phyloP scores from a whole-genome alignment of 768 basidiomycete species.

The Lepiota subincarnata region DNA sequence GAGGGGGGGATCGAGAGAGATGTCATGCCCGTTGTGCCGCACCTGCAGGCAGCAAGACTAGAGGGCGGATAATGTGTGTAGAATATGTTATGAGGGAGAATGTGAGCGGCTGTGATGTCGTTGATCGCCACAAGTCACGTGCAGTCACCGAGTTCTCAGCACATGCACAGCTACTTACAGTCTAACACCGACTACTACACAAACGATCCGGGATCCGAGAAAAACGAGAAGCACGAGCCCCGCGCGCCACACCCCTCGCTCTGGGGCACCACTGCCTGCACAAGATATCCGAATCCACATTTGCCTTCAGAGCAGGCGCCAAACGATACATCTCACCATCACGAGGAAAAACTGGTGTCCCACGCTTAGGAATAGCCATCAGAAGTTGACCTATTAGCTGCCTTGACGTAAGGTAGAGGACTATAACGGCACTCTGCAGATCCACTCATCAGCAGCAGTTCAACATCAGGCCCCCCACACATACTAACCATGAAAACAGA shows the following conservation, averaged over 20 bases:
- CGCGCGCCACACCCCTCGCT: not conserved
- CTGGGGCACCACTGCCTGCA: not conserved
- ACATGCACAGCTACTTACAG: slow-evolving; percentile 11
- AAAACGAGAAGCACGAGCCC: slow-evolving; percentile 3
- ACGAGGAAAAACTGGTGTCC: not conserved
- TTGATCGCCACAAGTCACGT: no score
- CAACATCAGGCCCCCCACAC: not conserved
- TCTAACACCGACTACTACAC: slow-evolving; percentile 19
- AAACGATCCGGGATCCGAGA: slow-evolving; percentile 9
- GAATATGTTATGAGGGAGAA: no score
- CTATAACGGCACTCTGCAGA: not conserved
- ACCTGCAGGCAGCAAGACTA: no score
- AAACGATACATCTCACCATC: not conserved
- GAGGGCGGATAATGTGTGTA: no score
- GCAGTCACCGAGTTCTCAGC: no score
- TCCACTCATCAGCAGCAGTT: not conserved
- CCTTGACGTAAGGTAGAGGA: slow-evolving; percentile 3
- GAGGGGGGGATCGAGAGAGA: no score
- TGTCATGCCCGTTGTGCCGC: no score
- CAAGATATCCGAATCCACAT: not conserved
- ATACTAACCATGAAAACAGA: slow-evolving; percentile 8
- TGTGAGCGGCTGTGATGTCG: no score
- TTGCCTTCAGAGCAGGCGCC: not conserved
- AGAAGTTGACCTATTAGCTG: not conserved
- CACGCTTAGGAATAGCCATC: not conserved